Conservation (phyloP, 306 rosid genomes). For the Notholithocarpus densiflorus region DNA sequence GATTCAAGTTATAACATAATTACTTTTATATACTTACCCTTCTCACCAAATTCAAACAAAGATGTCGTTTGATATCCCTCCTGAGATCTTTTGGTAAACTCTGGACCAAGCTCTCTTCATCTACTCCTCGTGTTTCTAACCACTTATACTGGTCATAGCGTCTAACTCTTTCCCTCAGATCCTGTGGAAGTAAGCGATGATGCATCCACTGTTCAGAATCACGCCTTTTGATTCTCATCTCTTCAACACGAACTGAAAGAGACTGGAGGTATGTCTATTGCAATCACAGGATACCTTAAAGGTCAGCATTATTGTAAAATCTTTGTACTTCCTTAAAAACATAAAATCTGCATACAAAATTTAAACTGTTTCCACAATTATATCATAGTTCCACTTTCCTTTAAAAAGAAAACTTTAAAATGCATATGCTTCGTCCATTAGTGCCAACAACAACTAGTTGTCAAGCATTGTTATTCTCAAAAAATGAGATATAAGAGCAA, state of each 20-base stretch:
- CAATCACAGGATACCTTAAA: conserved; percentile 2
- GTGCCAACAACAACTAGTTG: too few relatives aligned
- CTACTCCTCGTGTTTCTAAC: conserved; percentile 58
- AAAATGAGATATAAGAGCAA: too few relatives aligned
- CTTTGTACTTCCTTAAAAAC: background rate
- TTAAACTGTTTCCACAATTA: too few relatives aligned
- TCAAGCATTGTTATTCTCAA: too few relatives aligned
- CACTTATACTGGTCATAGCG: conserved; percentile 59
- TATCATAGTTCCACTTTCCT: too few relatives aligned
- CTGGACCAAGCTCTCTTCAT: conserved; percentile 52
- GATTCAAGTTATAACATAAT: background rate
- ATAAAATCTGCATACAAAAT: too few relatives aligned
- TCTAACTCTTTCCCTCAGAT: conserved; percentile 47
- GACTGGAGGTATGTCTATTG: conserved; percentile 57
- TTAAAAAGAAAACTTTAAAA: too few relatives aligned
- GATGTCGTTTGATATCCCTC: conserved; percentile 56
- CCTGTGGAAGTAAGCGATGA: conserved; percentile 57
- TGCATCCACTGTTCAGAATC: conserved; percentile 71
- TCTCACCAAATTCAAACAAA: conserved; percentile 74
- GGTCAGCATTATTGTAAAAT: background rate
- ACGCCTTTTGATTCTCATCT: conserved; percentile 57
- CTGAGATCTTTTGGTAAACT: conserved; percentile 57
- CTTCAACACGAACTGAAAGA: conserved; percentile 49
- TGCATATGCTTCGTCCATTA: too few relatives aligned
- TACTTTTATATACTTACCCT: conserved; percentile 45